These are phyloP conservation scores for Xylariaceae sp. DNA, from an alignment of 2,329 filamentous ascomycete species.

Conservation along the genomic window DNA sequence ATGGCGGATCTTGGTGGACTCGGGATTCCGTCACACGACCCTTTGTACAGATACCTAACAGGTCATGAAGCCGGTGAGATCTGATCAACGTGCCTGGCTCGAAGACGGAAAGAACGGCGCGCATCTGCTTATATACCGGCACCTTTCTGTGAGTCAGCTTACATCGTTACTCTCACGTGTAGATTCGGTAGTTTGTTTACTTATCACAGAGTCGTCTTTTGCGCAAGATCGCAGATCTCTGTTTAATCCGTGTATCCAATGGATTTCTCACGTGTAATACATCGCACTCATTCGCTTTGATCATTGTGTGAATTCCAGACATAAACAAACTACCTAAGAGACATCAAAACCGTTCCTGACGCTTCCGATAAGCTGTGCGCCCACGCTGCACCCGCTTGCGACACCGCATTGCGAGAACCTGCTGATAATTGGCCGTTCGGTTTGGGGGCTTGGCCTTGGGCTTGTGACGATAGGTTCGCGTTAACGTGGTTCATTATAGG, in stretches of 20 bases:
- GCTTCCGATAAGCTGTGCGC: no score
- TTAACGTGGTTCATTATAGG: not conserved
- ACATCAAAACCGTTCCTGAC: no score
- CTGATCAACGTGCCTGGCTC: not conserved
- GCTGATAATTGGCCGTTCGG: not conserved
- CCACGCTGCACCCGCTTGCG: not conserved
- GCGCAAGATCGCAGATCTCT: not conserved
- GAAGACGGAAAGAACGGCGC: not conserved
- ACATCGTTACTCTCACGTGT: not conserved
- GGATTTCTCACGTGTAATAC: not conserved
- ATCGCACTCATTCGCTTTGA: no score
- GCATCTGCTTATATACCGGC: not conserved
- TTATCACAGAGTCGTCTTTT: not conserved
- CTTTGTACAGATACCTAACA: not conserved
- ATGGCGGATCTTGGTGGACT: not conserved
- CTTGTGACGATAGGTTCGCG: conserved; percentile 4
- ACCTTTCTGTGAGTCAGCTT: not conserved
- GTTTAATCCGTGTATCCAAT: not conserved
- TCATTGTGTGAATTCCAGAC: no score
- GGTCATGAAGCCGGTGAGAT: not conserved
- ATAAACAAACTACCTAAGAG: no score
- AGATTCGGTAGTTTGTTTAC: not conserved
- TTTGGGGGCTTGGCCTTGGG: not conserved
- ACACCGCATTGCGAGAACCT: not conserved
- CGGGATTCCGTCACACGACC: not conserved